Evolutionary conservation across 2,329 filamentous ascomycete genomes (phyloP).

Genomic region (Cercospora canescens): DNA sequence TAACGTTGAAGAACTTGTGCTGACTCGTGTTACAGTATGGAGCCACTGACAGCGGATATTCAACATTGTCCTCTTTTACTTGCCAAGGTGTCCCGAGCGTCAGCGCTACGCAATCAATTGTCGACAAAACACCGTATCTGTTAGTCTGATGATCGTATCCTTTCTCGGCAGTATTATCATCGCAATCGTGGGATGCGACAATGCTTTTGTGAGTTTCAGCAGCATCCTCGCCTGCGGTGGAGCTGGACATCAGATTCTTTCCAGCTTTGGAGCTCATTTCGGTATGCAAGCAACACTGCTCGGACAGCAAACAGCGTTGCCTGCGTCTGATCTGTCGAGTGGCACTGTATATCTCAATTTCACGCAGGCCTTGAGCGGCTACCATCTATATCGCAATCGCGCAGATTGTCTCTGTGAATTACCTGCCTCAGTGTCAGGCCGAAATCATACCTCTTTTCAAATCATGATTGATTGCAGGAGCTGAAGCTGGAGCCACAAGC

Average conservation of each 20-base stretch:
- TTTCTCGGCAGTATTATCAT: slow-evolving; percentile 42
- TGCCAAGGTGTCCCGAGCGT: slow-evolving; percentile 51
- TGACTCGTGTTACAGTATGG: slow-evolving; percentile 5
- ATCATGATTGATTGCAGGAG: slow-evolving; percentile 43
- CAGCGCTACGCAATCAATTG: slow-evolving; percentile 48
- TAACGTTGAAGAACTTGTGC: neutral
- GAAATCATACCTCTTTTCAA: slow-evolving; percentile 45
- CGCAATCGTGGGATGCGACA: slow-evolving; percentile 50
- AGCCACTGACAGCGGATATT: slow-evolving; percentile 42
- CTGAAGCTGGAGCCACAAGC: slow-evolving; percentile 61
- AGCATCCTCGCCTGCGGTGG: slow-evolving; percentile 47
- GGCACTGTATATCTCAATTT: slow-evolving; percentile 52
- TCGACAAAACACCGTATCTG: slow-evolving; percentile 49
- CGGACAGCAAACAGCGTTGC: slow-evolving; percentile 48
- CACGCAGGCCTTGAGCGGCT: slow-evolving; percentile 48
- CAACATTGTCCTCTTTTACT: slow-evolving; percentile 47
- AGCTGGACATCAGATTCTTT: slow-evolving; percentile 40
- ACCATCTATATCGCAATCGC: slow-evolving; percentile 51
- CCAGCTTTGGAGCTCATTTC: slow-evolving; percentile 45
- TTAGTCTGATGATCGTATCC: slow-evolving; percentile 47
- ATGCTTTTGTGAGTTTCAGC: slow-evolving; percentile 48
- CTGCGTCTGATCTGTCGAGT: slow-evolving; percentile 45
- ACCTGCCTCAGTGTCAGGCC: slow-evolving; percentile 43
- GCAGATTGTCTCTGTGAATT: slow-evolving; percentile 53
- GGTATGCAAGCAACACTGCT: slow-evolving; percentile 52